phyloP scores from a whole-genome alignment of 176 grass and related monocot species.

The Oryza rufipogon region DNA sequence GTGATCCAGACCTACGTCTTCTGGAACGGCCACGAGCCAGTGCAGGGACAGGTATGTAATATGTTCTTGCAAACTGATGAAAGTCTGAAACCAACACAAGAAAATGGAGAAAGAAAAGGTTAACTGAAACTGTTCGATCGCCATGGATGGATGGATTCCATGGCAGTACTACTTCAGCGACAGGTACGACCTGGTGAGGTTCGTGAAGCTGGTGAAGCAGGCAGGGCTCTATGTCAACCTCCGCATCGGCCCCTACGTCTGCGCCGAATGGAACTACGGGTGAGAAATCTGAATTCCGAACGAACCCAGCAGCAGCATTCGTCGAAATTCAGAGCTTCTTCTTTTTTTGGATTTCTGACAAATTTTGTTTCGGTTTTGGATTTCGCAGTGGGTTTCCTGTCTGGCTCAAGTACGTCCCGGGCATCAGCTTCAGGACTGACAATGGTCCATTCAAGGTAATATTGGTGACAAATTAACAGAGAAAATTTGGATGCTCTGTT shows the following conservation, averaged over 20 bases:
- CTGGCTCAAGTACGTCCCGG: conserved; percentile 97
- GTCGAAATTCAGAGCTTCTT: not conserved
- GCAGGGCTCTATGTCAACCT: conserved; percentile 90
- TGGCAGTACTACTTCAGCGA: conserved; percentile 82
- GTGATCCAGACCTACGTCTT: conserved; percentile 94
- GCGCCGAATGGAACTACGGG: conserved; percentile 97
- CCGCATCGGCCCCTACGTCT: conserved; percentile 93
- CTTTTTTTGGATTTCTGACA: not conserved
- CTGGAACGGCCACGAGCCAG: conserved; percentile 97
- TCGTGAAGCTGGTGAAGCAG: conserved; percentile 81
- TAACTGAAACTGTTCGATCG: not conserved
- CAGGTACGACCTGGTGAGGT: conserved; percentile 92
- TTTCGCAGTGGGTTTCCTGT: conserved; percentile 84
- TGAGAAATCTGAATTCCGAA: not conserved
- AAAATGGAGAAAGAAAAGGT: not conserved
- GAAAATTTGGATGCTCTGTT: too few relatives aligned
- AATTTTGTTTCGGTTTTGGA: not conserved
- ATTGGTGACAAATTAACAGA: not conserved
- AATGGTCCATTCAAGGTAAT: conserved; percentile 85
- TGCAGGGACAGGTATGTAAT: conserved; percentile 37
- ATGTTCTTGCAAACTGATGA: not conserved
- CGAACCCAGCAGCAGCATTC: not conserved
- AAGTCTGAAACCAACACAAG: not conserved
- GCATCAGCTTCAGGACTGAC: conserved; percentile 90
- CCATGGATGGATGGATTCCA: not conserved